Evolutionary conservation across 805 yeast genomes (phyloP), one percentile per base, ranked within the genome.

Genomic region (Millerozyma miso): DNA sequence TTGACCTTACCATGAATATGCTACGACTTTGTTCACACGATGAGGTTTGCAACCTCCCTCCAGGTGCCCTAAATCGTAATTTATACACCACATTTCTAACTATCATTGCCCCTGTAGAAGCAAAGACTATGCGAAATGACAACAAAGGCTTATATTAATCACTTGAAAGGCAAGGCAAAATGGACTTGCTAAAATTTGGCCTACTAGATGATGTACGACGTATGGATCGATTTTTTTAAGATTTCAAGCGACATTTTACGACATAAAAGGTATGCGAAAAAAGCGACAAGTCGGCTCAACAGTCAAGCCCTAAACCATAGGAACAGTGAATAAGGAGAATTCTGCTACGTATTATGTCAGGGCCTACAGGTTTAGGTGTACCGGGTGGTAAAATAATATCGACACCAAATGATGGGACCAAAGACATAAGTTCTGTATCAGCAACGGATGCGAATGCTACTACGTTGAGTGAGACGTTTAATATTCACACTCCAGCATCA

Each of bases 391-490:
- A 59, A 29, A 36, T 48, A 8, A 39, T 59, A 29, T 52, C 55
- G 15, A 37, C 42, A 13, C 49, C 55, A 2, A 46, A 46, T 7
- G 53, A 51, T 3, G 45, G 56, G 52, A 31, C 55, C 54, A 8
- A 23, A 23, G 56, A 55, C 14, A 44, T 54, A 31, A 53, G 54
- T n/a, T 39, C 50, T 2, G 59, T 55, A 10, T 52, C 60, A 3
- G 61, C 58, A 7, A 54, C 60, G 1, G 57, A 59, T 34, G 51
- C 56, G 14, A 47, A 50, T 40, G 33, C 47, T 38, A 42, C 56
- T 31, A 47, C 54, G 15, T 39, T 57, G n/a, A 40, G 50, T 5
- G 40, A 48, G 29, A 46, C 46, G 20, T 51, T 47, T 3, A 49
- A 47, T 3, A 8, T 38, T 10, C 39, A 42, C 31, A 18, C 43